A percentile compares a stretch with the other conserved stretches of the same genome.
Conservation (phyloP, 129 eudicot species). For the Scalesia atractyloides region DNA sequence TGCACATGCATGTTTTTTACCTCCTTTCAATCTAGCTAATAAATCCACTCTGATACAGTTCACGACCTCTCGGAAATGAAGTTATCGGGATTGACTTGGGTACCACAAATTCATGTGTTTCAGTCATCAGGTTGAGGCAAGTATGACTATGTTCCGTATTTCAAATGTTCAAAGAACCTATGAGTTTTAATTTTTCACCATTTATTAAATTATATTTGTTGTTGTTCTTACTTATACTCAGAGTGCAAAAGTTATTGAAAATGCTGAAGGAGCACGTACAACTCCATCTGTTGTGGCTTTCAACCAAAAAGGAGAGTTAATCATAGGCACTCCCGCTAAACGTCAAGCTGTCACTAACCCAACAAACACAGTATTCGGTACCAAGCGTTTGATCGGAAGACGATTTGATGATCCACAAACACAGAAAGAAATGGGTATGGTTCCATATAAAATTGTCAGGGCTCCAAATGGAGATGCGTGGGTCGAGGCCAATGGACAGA, state of each 20-base stretch:
- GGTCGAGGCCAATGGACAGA: conserved; percentile 96
- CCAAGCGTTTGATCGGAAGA: conserved; percentile 91
- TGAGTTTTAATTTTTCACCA: not conserved
- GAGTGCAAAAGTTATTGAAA: conserved; percentile 89
- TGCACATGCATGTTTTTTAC: not conserved
- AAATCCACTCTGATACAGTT: conserved; percentile 39
- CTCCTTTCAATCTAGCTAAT: not conserved
- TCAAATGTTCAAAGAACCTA: not conserved
- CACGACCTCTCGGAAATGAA: conserved; percentile 81
- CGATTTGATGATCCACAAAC: conserved; percentile 82
- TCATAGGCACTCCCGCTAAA: conserved; percentile 95
- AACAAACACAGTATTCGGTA: conserved; percentile 77
- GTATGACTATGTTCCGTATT: conserved; percentile 23
- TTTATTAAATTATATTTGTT: not conserved
- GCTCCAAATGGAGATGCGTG: conserved; percentile 97
- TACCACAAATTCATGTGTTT: conserved; percentile 94
- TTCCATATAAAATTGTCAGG: conserved; percentile 81
- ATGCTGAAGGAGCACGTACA: conserved; percentile 91
- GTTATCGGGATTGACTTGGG: conserved; percentile 98
- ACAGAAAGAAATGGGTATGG: conserved; percentile 93
- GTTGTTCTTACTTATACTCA: conserved; percentile 21
- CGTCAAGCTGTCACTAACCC: conserved; percentile 98
- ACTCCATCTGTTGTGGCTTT: conserved; percentile 97
- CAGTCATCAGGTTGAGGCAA: conserved; percentile 99
- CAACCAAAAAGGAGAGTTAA: conserved; percentile 79